A percentile compares a stretch with the other conserved stretches of the same genome.
phyloP scores from a whole-genome alignment of 106 monocot species.

The Apostasia ramifera region DNA sequence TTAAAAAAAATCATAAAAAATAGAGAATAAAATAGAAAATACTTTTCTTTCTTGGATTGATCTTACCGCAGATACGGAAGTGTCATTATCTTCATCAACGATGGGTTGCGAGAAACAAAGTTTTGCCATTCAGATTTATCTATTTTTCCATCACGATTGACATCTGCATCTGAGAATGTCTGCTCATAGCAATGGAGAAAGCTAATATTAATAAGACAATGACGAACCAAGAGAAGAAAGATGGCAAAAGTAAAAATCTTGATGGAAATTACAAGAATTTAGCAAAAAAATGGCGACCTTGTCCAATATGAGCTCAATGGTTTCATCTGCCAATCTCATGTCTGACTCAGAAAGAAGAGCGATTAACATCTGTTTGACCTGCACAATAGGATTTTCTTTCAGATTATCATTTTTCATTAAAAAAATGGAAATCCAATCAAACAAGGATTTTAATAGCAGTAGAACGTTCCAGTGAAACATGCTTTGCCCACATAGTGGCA shows the following conservation, averaged over 20 bases:
- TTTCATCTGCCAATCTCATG: constrained; percentile 86
- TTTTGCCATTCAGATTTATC: constrained; percentile 85
- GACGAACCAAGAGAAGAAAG: background rate
- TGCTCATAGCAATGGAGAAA: constrained; percentile 18
- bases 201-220: background rate
- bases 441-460: too few species aligned
- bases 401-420: background rate
- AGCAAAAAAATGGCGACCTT: constrained; percentile 34
- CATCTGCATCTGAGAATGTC: constrained; percentile 92
- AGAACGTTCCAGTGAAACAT: too few species aligned
- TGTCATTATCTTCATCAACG: constrained; percentile 96
- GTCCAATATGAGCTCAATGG: constrained; percentile 80
- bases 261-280: background rate
- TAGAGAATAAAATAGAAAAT: background rate
- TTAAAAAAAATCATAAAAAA: background rate
- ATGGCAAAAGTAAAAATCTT: background rate
- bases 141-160: constrained; percentile 85
- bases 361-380: constrained; percentile 97
- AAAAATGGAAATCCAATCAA: too few species aligned
- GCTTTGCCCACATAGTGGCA: too few species aligned
- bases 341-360: constrained; percentile 86
- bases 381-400: constrained; percentile 2
- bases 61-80: constrained; percentile 89
- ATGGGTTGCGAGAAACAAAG: constrained; percentile 84
- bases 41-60: background rate